Evolutionary conservation across 345 rosid species (phyloP).

Genomic region (Gossypium thurberi): DNA sequence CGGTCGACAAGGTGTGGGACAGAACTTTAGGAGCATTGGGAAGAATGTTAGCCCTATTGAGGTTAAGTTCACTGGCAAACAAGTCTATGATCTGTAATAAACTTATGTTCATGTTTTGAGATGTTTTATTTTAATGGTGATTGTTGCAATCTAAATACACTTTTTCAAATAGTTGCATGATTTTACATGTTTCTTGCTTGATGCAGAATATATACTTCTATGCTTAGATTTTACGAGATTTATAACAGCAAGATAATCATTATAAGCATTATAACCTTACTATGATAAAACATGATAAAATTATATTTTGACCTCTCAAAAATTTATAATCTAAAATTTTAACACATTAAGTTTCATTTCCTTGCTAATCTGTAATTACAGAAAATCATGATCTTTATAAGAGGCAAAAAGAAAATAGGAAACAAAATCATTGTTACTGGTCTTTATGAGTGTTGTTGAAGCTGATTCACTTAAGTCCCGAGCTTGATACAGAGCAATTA

Average conservation of each 20-base stretch:
- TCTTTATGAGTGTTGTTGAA: background rate
- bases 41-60: constrained; percentile 84
- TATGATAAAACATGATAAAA: no score
- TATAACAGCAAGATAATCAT: no score
- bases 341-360: no score
- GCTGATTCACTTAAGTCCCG: background rate
- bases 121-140: background rate
- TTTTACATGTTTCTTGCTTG: no score
- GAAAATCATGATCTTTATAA: background rate
- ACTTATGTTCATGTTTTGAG: background rate
- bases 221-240: no score
- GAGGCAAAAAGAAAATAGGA: background rate
- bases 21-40: constrained; percentile 73
- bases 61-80: constrained; percentile 94
- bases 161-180: background rate
- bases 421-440: background rate
- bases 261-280: no score
- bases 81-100: constrained; percentile 59
- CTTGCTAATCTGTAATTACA: background rate
- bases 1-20: constrained; percentile 80
- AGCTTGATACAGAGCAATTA: constrained; percentile 3
- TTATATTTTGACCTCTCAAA: no score
- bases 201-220: no score
- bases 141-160: background rate
- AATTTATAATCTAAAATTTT: no score